Percentiles rank a stretch among this genome's conserved stretches.
phyloP scores from a whole-genome alignment of 805 yeast genomes.

The Dipodascus geniculatus region DNA sequence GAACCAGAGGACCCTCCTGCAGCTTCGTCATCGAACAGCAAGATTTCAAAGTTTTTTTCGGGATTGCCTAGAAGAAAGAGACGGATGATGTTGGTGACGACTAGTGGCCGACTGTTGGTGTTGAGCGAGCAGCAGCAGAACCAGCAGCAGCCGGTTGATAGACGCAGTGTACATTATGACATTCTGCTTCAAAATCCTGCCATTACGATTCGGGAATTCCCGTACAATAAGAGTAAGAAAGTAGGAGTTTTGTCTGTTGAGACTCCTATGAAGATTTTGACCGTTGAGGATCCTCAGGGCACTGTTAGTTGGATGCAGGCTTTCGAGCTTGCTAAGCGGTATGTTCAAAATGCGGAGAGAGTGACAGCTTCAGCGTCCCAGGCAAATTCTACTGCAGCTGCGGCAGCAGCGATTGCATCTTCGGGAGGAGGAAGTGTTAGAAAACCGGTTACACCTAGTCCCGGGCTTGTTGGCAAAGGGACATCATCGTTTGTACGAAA shows the following conservation, averaged over 20 bases:
- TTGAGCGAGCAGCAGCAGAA: slow-evolving; percentile 7
- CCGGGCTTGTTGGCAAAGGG: no score
- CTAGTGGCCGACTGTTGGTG: slow-evolving; percentile 24
- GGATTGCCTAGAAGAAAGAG: slow-evolving; percentile 16
- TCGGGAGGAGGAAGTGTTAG: neutral
- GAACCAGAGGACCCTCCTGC: slow-evolving; percentile 14
- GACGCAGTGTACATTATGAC: slow-evolving; percentile 22
- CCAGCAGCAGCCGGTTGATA: slow-evolving; percentile 13
- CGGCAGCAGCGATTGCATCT: slow-evolving; percentile 6
- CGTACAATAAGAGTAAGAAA: slow-evolving; percentile 18
- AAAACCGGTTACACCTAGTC: neutral
- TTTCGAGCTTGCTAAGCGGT: slow-evolving; percentile 20
- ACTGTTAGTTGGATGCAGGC: slow-evolving; percentile 24
- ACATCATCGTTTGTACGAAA: neutral
- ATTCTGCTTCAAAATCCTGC: slow-evolving; percentile 25
- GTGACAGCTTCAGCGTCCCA: neutral
- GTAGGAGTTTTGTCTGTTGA: slow-evolving; percentile 23
- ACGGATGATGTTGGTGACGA: slow-evolving; percentile 25
- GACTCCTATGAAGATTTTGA: slow-evolving; percentile 22
- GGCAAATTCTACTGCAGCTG: slow-evolving; percentile 1
- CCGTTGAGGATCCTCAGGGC: slow-evolving; percentile 24
- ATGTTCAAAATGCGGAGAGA: slow-evolving; percentile 18
- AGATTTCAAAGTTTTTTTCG: slow-evolving; percentile 22
- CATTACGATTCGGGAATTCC: slow-evolving; percentile 23
- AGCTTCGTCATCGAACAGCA: neutral